Conservation (phyloP, 2,329 filamentous ascomycete species). For the Penicillium sp. region DNA sequence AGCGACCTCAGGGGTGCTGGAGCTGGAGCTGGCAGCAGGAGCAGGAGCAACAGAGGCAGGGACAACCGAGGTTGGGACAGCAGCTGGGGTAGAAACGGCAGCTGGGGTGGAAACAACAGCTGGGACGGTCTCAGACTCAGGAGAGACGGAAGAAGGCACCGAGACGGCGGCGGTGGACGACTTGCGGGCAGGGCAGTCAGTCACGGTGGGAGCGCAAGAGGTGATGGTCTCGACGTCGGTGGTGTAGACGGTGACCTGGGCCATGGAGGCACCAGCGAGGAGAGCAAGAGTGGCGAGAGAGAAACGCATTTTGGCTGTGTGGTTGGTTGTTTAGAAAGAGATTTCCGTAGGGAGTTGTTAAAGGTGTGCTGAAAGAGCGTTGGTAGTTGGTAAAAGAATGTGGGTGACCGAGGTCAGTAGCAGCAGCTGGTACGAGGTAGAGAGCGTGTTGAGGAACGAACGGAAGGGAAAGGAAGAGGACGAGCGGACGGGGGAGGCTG, state of each 20-base stretch:
- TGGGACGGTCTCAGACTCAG: slow-evolving; percentile 15
- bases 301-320: slow-evolving; percentile 42
- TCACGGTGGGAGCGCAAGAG: slow-evolving; percentile 57
- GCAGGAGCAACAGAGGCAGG: slow-evolving; percentile 6
- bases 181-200: slow-evolving; percentile 51
- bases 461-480: slow-evolving; percentile 1
- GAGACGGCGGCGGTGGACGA: slow-evolving; percentile 11
- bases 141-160: slow-evolving; percentile 7
- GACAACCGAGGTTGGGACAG: slow-evolving; percentile 11
- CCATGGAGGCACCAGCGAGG: slow-evolving; percentile 33
- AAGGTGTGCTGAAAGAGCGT: slow-evolving; percentile 25
- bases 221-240: slow-evolving; percentile 61
- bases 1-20: slow-evolving; percentile 3
- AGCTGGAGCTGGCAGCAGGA: slow-evolving; percentile 15
- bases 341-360: slow-evolving; percentile 20
- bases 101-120: slow-evolving; percentile 23
- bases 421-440: slow-evolving; percentile 28
- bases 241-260: slow-evolving; percentile 50
- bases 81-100: slow-evolving; percentile 16
- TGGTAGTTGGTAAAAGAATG: slow-evolving; percentile 39
- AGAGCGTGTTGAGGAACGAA: slow-evolving; percentile 14
- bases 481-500: slow-evolving; percentile 22
- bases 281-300: slow-evolving; percentile 37
- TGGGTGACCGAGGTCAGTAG: slow-evolving; percentile 44
- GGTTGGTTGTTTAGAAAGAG: slow-evolving; percentile 23